Percentiles rank a stretch among this genome's conserved stretches.
phyloP scores from a whole-genome alignment of 2,329 filamentous ascomycete species.

The Geosmithia flava region DNA sequence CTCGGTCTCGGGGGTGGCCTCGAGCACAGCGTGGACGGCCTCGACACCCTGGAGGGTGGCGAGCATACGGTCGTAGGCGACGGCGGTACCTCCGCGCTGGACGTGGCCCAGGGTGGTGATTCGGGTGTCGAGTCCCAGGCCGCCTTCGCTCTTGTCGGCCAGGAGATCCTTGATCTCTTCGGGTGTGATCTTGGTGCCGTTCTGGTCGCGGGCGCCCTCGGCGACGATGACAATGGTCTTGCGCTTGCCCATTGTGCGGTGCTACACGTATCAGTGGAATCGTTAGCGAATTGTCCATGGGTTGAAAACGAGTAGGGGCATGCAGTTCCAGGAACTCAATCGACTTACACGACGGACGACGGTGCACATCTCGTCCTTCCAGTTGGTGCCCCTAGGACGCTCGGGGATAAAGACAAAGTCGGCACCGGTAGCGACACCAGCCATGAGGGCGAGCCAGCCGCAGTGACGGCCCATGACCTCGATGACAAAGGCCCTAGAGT shows the following conservation, averaged over 20 bases:
- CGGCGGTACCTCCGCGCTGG: slow-evolving; percentile 86
- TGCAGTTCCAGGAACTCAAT: too few species aligned
- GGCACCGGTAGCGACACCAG: slow-evolving; percentile 85
- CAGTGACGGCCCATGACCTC: slow-evolving; percentile 98
- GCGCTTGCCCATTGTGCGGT: slow-evolving; percentile 79
- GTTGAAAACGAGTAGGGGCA: not conserved
- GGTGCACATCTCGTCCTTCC: slow-evolving; percentile 77
- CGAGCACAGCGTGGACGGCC: slow-evolving; percentile 82
- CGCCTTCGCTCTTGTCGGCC: slow-evolving; percentile 50
- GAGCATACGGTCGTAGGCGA: slow-evolving; percentile 89
- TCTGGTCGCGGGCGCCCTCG: slow-evolving; percentile 78
- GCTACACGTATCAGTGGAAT: slow-evolving; percentile 32
- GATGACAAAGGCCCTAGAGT: slow-evolving; percentile 92
- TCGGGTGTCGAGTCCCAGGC: slow-evolving; percentile 76
- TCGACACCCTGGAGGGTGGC: slow-evolving; percentile 89
- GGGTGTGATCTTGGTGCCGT: slow-evolving; percentile 74
- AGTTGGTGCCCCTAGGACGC: slow-evolving; percentile 75
- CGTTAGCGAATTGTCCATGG: not conserved
- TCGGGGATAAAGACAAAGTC: slow-evolving; percentile 98
- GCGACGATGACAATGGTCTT: slow-evolving; percentile 98
- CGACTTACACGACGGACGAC: slow-evolving; percentile 56
- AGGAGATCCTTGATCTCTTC: slow-evolving; percentile 78
- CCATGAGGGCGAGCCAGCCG: slow-evolving; percentile 94
- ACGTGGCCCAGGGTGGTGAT: slow-evolving; percentile 94
- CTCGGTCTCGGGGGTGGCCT: slow-evolving; percentile 77